Conservation (phyloP, 2,329 filamentous ascomycete genomes). For the Gliomastix tumulicola region DNA sequence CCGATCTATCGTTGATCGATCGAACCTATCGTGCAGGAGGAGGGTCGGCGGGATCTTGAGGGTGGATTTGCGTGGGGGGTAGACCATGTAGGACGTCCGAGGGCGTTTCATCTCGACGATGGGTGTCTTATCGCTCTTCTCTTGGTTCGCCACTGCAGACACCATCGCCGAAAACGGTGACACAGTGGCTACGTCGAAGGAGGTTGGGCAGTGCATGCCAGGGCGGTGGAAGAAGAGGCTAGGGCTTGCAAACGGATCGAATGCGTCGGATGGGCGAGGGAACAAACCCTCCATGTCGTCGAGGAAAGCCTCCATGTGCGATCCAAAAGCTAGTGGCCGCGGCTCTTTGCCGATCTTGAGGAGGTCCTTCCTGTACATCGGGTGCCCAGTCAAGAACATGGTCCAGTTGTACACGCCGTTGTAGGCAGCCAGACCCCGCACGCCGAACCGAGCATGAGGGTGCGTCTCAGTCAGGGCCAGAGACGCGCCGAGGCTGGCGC, state of each 20-base stretch:
- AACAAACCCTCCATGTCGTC: slow-evolving; percentile 37
- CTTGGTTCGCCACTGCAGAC: background rate
- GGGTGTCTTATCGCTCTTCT: slow-evolving; percentile 1
- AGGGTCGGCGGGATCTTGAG: slow-evolving; percentile 42
- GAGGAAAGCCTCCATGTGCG: slow-evolving; percentile 28
- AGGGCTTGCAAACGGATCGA: slow-evolving; percentile 55
- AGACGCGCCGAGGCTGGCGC: slow-evolving; percentile 48
- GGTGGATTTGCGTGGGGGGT: slow-evolving; percentile 38
- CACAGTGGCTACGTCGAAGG: slow-evolving; percentile 27
- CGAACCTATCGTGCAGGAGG: slow-evolving; percentile 34
- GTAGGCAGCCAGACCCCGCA: slow-evolving; percentile 47
- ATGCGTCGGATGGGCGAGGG: slow-evolving; percentile 36
- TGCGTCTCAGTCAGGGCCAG: slow-evolving; percentile 50
- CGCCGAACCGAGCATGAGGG: slow-evolving; percentile 30
- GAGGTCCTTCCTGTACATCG: slow-evolving; percentile 23
- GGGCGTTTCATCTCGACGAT: slow-evolving; percentile 16
- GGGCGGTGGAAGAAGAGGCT: slow-evolving; percentile 51
- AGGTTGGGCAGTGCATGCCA: slow-evolving; percentile 35
- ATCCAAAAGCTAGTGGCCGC: slow-evolving; percentile 13
- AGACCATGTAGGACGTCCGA: slow-evolving; percentile 34
- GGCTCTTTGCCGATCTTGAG: slow-evolving; percentile 6
- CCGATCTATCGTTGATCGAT: slow-evolving; percentile 4
- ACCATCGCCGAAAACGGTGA: slow-evolving; percentile 2
- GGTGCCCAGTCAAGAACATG: slow-evolving; percentile 48
- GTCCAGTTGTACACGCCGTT: slow-evolving; percentile 62